Percentiles rank a stretch among this genome's conserved stretches.
phyloP scores from a whole-genome alignment of 2,329 filamentous ascomycete species.

The Hansfordia pulvinata region DNA sequence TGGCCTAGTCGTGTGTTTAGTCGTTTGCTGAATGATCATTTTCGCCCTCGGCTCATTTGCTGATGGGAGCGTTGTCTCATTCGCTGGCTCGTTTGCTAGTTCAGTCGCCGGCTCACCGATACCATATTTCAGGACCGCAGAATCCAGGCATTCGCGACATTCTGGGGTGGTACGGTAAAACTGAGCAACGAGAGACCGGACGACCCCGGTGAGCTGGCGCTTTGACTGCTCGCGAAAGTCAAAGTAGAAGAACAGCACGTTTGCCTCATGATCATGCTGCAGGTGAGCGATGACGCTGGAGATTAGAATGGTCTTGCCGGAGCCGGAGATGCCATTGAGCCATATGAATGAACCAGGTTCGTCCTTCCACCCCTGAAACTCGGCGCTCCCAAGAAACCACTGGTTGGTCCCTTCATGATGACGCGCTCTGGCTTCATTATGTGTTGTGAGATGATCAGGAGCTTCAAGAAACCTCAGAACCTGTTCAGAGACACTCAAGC shows the following conservation, averaged over 20 bases:
- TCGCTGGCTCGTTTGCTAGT: too few relatives aligned
- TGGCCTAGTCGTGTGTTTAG: too few relatives aligned
- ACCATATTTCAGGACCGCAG: too few relatives aligned
- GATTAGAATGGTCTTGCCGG: constrained; percentile 8
- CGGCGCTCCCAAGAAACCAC: constrained; percentile 8
- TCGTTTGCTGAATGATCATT: too few relatives aligned
- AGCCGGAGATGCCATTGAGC: constrained; percentile 9
- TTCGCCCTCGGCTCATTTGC: too few relatives aligned
- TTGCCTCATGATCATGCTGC: too few relatives aligned
- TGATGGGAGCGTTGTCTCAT: too few relatives aligned
- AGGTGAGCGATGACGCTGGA: constrained; percentile 5
- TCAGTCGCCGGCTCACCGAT: too few relatives aligned
- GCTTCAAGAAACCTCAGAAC: not conserved
- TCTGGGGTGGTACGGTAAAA: constrained; percentile 12
- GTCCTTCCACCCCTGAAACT: constrained; percentile 6
- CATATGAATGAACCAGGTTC: constrained; percentile 6
- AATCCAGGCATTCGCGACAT: too few relatives aligned
- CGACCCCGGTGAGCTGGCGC: constrained; percentile 16
- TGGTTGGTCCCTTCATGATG: constrained; percentile 3
- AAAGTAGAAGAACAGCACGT: constrained; percentile 20
- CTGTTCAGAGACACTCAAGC: too few relatives aligned
- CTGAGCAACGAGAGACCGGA: constrained; percentile 23
- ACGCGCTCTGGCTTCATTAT: not conserved
- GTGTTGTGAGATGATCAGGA: not conserved
- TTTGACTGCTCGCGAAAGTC: constrained; percentile 23